Percentiles rank a stretch among this genome's conserved stretches.
These are phyloP conservation scores for Cyclostephanos invisitatus DNA, from an alignment of 108 stramenopile species.

Conservation along the genomic window DNA sequence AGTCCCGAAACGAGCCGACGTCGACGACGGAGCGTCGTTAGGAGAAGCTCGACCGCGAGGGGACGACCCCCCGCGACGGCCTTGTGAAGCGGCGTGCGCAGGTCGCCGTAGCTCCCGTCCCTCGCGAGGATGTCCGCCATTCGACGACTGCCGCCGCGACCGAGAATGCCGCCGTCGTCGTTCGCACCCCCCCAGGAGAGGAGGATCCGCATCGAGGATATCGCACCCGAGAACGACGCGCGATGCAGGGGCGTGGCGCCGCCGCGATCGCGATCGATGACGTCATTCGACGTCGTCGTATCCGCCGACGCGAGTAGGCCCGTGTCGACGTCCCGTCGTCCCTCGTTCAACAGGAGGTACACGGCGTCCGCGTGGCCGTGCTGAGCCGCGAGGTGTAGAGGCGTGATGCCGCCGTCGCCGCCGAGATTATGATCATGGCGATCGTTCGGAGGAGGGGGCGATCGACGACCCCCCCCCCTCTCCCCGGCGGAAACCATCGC, in stretches of 20 bases:
- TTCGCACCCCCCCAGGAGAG: constrained; percentile 41
- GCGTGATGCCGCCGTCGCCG: constrained; percentile 55
- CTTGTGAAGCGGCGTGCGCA: constrained; percentile 80
- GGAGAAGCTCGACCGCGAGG: constrained; percentile 69
- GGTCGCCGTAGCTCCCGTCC: constrained; percentile 80
- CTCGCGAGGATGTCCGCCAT: constrained; percentile 55
- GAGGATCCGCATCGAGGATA: constrained; percentile 72
- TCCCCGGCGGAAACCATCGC: no score
- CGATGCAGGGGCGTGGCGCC: constrained; percentile 82
- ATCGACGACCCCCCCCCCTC: no score
- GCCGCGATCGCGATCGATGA: background rate
- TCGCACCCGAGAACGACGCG: constrained; percentile 80
- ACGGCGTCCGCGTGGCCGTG: constrained; percentile 76
- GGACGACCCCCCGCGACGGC: constrained; percentile 82
- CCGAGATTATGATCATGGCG: background rate
- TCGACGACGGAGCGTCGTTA: constrained; percentile 17
- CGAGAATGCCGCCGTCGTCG: background rate
- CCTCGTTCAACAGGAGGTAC: constrained; percentile 54
- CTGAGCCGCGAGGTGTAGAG: constrained; percentile 78
- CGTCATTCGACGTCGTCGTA: background rate
- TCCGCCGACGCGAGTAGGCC: constrained; percentile 7
- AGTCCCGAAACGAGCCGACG: background rate
- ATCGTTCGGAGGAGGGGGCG: no score
- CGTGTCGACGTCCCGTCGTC: constrained; percentile 52
- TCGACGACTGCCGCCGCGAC: background rate